Base-by-base conservation (phyloP, 106 monocot species). In the Apostasia shenzhenica region DNA sequence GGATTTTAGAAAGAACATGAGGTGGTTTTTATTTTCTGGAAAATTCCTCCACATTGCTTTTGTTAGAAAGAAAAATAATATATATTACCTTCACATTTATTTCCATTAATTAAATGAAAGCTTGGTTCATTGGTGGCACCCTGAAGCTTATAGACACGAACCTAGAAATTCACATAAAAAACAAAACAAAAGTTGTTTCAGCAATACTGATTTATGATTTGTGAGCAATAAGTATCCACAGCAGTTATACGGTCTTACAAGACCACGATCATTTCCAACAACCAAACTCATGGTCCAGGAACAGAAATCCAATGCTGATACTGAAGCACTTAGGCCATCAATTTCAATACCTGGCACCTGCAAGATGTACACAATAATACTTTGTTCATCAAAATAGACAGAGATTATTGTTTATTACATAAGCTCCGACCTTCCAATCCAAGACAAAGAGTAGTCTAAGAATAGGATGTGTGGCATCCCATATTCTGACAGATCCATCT, bases 401-500 rank as follows among this genome's bases (percentile, higher is more conserved):
- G 50, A 48, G 55, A 12, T 63, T 38, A 2, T 48, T 52, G 9
- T 42, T 57, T 43, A 26, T 26, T 26, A 26, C 26, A 26, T 26
- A 26, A 13, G 26, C 14, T 61, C 81, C 61, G 63, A 97, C 92
- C 84, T 92, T 85, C 38, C 76, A 81, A 72, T 87, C 77, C 55
- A 92, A 76, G 59, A 77, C 60, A 81, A 83, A 81, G 67, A 92
- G 64, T 37, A 70, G 79, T 62, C 52, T 62, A 51, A 97, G 67
- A 26, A 84, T 53, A 43, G 92, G 89, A 81, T 75, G 75, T 77
- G 97, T 87, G 52, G 89, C 92, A 73, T 97, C 86, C 89, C 92
- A 97, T 79, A 97, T 81, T 78, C 89, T 86, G 55, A 97, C 81
- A 79, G 92, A 89, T 66, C 97, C 92, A 89, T 97, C 97, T 76